Percentiles rank a stretch among this genome's conserved stretches.
Conservation (phyloP, 192 early-diverging fungal species). For the Rhizoclosmatium globosum region DNA sequence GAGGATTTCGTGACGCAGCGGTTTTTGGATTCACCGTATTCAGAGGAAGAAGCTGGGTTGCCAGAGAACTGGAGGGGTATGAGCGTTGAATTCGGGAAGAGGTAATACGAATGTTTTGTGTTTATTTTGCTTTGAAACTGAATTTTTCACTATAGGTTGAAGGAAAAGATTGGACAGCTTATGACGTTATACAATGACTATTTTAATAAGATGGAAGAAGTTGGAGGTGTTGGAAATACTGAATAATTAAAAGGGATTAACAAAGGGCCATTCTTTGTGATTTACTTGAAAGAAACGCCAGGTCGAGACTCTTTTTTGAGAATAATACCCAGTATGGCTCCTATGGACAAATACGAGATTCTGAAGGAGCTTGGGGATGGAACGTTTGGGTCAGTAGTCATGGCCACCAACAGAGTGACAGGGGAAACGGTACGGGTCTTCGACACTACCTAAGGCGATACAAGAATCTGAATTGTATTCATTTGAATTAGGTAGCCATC, state of each 20-base stretch:
- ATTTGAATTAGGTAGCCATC: constrained; percentile 75
- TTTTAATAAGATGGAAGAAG: constrained; percentile 16
- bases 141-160: constrained; percentile 6
- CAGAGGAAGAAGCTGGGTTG: constrained; percentile 3
- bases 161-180: constrained; percentile 21
- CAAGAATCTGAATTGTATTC: no score
- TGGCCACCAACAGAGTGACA: constrained; percentile 69
- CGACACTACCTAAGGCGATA: not conserved
- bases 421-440: constrained; percentile 67
- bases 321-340: not conserved
- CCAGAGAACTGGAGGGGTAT: constrained; percentile 8
- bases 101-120: not conserved
- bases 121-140: not conserved
- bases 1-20: not conserved
- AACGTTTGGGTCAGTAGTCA: constrained; percentile 81
- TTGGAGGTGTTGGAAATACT: not conserved
- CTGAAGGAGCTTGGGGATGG: constrained; percentile 82
- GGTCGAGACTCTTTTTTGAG: not conserved
- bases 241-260: not conserved
- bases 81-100: constrained; percentile 8
- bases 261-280: no score
- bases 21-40: not conserved
- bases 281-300: no score
- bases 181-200: constrained; percentile 18
- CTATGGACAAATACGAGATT: constrained; percentile 66